These are phyloP conservation scores for Cordyceps militaris DNA, from an alignment of 2,329 filamentous ascomycete genomes.

Conservation along the genomic window DNA sequence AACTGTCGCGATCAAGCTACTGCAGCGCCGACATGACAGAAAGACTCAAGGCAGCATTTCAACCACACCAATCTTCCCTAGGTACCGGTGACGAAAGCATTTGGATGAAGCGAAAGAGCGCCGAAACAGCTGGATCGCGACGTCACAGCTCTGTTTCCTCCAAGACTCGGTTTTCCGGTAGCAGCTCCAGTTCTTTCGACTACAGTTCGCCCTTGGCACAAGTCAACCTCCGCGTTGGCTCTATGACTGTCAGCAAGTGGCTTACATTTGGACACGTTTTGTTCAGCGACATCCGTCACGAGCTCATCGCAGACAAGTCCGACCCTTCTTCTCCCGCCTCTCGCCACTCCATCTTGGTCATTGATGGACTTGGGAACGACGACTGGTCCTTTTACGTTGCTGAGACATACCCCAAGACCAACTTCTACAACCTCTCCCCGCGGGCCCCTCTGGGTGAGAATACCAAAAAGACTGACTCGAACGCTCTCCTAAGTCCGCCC, in stretches of 20 bases:
- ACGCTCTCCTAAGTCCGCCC: slow-evolving; percentile 49
- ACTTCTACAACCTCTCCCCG: slow-evolving; percentile 69
- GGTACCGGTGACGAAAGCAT: slow-evolving; percentile 34
- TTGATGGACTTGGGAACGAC: slow-evolving; percentile 79
- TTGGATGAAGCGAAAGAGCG: slow-evolving; percentile 16
- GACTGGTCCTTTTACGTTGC: slow-evolving; percentile 86
- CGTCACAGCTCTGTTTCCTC: slow-evolving; percentile 26
- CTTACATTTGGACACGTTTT: slow-evolving; percentile 77
- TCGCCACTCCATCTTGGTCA: slow-evolving; percentile 61
- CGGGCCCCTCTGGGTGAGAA: slow-evolving; percentile 44
- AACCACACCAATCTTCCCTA: slow-evolving; percentile 38
- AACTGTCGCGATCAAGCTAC: slow-evolving; percentile 40
- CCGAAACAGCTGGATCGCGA: slow-evolving; percentile 13
- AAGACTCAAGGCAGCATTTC: slow-evolving; percentile 43
- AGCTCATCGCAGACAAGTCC: slow-evolving; percentile 43
- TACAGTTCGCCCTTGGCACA: slow-evolving; percentile 59
- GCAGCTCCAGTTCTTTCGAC: slow-evolving; percentile 41
- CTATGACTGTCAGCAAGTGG: slow-evolving; percentile 83
- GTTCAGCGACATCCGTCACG: slow-evolving; percentile 71
- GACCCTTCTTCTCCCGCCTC: slow-evolving; percentile 33
- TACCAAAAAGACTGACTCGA: slow-evolving; percentile 32
- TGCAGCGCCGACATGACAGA: slow-evolving; percentile 50
- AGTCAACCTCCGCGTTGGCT: slow-evolving; percentile 71
- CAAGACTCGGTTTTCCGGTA: slow-evolving; percentile 34
- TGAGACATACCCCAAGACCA: slow-evolving; percentile 67